Base-by-base conservation (phyloP, 2,329 filamentous ascomycete genomes). In the Didymellaceae sp. region DNA sequence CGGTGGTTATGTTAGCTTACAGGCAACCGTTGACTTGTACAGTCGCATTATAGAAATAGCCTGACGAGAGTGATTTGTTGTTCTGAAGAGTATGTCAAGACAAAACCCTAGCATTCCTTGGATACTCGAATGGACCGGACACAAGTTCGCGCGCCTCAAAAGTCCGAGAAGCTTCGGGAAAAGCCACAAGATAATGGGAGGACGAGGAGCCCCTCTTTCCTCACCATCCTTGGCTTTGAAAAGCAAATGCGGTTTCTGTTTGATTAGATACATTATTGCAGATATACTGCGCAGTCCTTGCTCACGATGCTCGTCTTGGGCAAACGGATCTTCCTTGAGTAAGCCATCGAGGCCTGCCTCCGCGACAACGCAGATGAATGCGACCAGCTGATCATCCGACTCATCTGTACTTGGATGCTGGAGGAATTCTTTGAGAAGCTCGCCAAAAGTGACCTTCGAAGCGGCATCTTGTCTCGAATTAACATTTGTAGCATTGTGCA, bases 301-400 rank as follows among this genome's bases (percentile, higher is more conserved):
- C 35, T 80, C 73, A 21, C 82, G 75, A 32, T 86, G 73, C 48
- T 83, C 75, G 25, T 79, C 77, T 57, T 84, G 77, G 51, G 84
- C 79, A 67, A 91, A 89, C 2, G 85, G 86, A 61, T 91, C 84
- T 62, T 91, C 84, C 66, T 83, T 80, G 57, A 81, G 80, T 37
- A 89, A 79, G 34, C 80, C 81, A 59, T 91, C 88, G 10, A 97
- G 78, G 17, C 91, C 88, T 50, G 90, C 89, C 66, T 89, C 87
- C 40, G 88, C 81, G 61, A 94, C 89, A 55, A 96, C 88, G 66
- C 89, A 91, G 43, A 96, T 86, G 40, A 97, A 82, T 74, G 91
- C 88, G 61, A 95, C 93, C 68, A 95, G 86, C 41, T 86, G 82
- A 34, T 89, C 75, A 58, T 88, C 86, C 34, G 89, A 85, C 55